Percentiles rank a stretch among this genome's conserved stretches.
Evolutionary conservation across 768 basidiomycete genomes (phyloP).

Genomic region (Megacollybia marginata): DNA sequence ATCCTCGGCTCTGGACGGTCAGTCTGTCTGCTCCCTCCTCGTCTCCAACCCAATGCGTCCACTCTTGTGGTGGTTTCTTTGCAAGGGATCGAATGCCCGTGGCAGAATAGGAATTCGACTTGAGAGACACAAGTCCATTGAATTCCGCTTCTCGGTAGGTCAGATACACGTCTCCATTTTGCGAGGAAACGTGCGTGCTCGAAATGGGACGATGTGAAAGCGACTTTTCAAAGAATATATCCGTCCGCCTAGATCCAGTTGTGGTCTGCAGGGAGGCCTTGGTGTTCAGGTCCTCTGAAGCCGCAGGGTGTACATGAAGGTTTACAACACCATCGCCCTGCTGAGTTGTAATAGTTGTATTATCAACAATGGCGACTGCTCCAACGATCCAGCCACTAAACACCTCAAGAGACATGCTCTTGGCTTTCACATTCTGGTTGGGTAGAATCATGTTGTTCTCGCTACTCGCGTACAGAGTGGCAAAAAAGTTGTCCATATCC

Average conservation of each 20-base stretch:
- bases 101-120: constrained; percentile 21
- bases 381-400: constrained; percentile 57
- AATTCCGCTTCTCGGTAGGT: constrained; percentile 46
- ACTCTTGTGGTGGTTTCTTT: neutral
- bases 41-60: neutral
- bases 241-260: constrained; percentile 47
- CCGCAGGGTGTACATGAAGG: constrained; percentile 37
- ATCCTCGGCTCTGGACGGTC: constrained; percentile 16
- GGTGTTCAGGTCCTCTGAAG: constrained; percentile 26
- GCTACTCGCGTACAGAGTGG: constrained; percentile 32
- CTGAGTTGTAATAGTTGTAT: constrained; percentile 37
- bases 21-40: neutral
- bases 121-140: constrained; percentile 38
- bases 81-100: neutral
- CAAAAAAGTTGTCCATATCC: constrained; percentile 33
- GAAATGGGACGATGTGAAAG: constrained; percentile 39
- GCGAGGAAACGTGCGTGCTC: constrained; percentile 38
- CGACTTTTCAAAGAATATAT: constrained; percentile 37
- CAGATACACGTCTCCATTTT: constrained; percentile 48
- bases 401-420: constrained; percentile 34
- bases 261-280: constrained; percentile 33
- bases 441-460: constrained; percentile 41
- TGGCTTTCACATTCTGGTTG: constrained; percentile 30
- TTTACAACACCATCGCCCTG: constrained; percentile 42
- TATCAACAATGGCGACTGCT: constrained; percentile 37